Percentiles rank a stretch among this genome's conserved stretches.
phyloP scores from a whole-genome alignment of 331 rosid species.

The Quercus lobata region DNA sequence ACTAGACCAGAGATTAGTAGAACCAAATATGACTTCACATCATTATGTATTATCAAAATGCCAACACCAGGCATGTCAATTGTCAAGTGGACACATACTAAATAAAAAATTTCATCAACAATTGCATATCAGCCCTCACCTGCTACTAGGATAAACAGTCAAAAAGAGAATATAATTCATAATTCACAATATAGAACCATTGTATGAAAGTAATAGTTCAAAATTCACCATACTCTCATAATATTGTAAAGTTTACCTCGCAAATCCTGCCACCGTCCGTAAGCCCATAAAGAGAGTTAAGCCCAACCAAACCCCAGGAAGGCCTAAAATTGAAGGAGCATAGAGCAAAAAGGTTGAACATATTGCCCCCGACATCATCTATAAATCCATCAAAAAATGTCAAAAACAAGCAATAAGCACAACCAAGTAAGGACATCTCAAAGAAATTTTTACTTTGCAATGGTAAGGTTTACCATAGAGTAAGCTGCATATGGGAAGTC shows the following conservation, averaged over 20 bases:
- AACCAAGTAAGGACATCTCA: slow-evolving; percentile 11
- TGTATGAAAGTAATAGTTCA: background rate
- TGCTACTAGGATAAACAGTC: background rate
- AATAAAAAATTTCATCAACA: background rate
- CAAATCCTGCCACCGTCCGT: slow-evolving; percentile 64
- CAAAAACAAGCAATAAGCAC: slow-evolving; percentile 7
- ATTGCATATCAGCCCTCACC: background rate
- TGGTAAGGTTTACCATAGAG: slow-evolving; percentile 67
- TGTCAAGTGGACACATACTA: background rate
- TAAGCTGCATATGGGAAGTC: slow-evolving; percentile 87
- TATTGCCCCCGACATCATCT: slow-evolving; percentile 77
- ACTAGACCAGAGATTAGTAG: background rate
- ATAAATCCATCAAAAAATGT: slow-evolving; percentile 8
- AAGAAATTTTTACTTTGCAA: slow-evolving; percentile 6
- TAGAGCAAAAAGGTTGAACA: slow-evolving; percentile 69
- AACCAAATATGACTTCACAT: background rate
- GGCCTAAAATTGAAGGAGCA: slow-evolving; percentile 56
- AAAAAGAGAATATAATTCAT: background rate
- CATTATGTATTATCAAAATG: background rate
- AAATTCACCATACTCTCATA: background rate
- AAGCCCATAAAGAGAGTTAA: slow-evolving; percentile 85
- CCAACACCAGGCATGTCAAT: background rate
- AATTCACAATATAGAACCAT: slow-evolving; percentile 10
- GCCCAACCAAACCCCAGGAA: slow-evolving; percentile 83
- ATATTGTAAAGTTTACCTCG: slow-evolving; percentile 45